Evolutionary conservation across 2,329 filamentous ascomycete genomes (phyloP), one percentile per base, ranked within the genome.

Genomic region (Talaromyces pinophilus): DNA sequence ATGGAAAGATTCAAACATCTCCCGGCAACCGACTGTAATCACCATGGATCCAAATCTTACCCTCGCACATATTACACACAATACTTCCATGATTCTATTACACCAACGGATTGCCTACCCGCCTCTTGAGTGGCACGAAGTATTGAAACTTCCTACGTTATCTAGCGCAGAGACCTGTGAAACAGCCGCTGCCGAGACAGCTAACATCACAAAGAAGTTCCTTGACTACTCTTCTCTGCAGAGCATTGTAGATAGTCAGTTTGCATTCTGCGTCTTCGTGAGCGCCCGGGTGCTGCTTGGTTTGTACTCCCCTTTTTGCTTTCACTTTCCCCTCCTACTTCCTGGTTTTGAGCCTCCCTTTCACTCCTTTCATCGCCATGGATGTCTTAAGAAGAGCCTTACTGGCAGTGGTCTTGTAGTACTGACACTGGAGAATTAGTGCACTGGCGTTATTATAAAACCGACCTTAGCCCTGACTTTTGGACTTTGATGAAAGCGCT

Each of bases 121-220:
- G 0, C 73, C 71, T 0, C 67, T 68, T 0, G 70, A 77, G 2
- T 76, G 75, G 76, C 67, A 69, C 35, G 71, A 69, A 71, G 67
- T 73, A 62, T 74, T 78, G 3, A 73, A 75, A 63, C 68, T 84
- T 5, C 82, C 83, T 0, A 83, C 77, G 59, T 71, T 75, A 3
- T 82, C 77, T 48, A 84, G 81, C 59, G 81, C 82, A 1, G 83
- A 85, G 64, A 84, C 83, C 0, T 85, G 83, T 65, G 75, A 82
- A 42, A 70, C 77, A 0, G 83, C 83, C 0, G 82, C 82, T 0
- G 71, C 77, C 0, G 82, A 85, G 64, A 83, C 79, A 0, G 76
- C 82, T 0, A 80, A 77, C 0, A 85, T 85, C 33, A 52, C 42
- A 7, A 42, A 52, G 82, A 83, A 84, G 63, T 85, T 83, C 66